Base-by-base conservation (phyloP, 2,329 filamentous ascomycete genomes). In the Xylaria hypoxylon region DNA sequence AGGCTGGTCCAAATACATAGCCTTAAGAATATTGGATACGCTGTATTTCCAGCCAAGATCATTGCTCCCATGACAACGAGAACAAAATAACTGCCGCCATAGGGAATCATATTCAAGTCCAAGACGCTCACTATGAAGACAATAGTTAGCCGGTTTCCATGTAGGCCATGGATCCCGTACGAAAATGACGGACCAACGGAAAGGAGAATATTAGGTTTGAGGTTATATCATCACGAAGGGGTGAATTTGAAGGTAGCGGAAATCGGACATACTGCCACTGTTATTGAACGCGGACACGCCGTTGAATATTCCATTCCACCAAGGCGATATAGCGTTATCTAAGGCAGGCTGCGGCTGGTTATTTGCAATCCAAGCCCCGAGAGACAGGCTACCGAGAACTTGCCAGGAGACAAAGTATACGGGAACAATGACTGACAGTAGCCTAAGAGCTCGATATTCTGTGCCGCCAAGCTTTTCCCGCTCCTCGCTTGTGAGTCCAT, bases 211-310 rank as follows among this genome's bases (percentile, higher is more conserved):
- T 15, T 15, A 6, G 15, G 17, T 3, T 15, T 22, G 22, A 15
- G 35, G 38, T 22, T 15, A 26, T 17, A 28, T 22, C 15, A 26
- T 40, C 3, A 6, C 2, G 19, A 35, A 45, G 35, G 5, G 15
- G 22, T 31, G n/a, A 47, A 24, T 35, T 38, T 8, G 31, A 28
- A 42, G 13, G 45, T 40, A 35, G 7, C 3, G 24, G 40, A 45
- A 24, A 8, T 31, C 19, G 33, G 24, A 67, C 69, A 44, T 70
- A 70, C 68, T 90, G 45, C 89, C 89, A n/a, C 85, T 88, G 70
- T 91, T 92, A 77, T 90, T 91, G 77, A 92, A 92, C 0, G 89
- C 89, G 19, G 87, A 90, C 4, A 88, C 84, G 1, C 87, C 87
- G 67, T 90, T 89, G 78, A 92, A 92, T 50, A 88, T 84, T 45